These are phyloP conservation scores for Aspergillus sp. DNA, from an alignment of 2,329 filamentous ascomycete genomes.

Conservation along the genomic window DNA sequence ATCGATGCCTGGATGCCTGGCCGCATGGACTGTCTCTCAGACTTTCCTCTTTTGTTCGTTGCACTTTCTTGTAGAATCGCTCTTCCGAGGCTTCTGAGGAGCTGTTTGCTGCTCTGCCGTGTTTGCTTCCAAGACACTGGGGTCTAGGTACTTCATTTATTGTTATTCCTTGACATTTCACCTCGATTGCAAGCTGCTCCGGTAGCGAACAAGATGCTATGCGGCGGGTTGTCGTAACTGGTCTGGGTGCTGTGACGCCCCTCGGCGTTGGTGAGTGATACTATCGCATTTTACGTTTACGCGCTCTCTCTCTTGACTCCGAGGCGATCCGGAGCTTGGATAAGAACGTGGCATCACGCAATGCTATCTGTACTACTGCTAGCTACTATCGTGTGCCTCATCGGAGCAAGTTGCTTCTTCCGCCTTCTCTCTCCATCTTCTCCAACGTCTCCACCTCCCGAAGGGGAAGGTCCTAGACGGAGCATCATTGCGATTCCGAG, in stretches of 20 bases:
- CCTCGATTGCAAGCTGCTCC: neutral
- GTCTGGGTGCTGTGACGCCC: slow-evolving; percentile 80
- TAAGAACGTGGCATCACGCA: neutral
- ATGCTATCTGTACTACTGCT: neutral
- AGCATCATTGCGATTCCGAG: slow-evolving; percentile 27
- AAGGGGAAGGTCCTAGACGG: slow-evolving; percentile 35
- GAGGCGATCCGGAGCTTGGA: neutral
- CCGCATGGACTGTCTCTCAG: slow-evolving; percentile 32
- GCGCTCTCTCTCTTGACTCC: neutral
- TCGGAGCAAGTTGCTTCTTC: slow-evolving; percentile 4
- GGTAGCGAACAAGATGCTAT: slow-evolving; percentile 33
- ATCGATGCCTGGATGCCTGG: slow-evolving; percentile 24
- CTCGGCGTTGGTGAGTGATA: slow-evolving; percentile 69
- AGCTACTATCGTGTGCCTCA: slow-evolving; percentile 2
- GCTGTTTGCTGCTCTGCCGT: neutral
- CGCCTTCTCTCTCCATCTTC: slow-evolving; percentile 14
- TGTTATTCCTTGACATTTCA: neutral
- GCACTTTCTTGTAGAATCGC: neutral
- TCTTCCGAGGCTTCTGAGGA: neutral
- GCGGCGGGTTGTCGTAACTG: slow-evolving; percentile 79
- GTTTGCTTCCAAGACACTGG: neutral
- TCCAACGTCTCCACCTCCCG: slow-evolving; percentile 35
- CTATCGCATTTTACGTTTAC: neutral
- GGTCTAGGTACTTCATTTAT: neutral
- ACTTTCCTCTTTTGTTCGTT: slow-evolving; percentile 41